Evolutionary conservation across 108 stramenopile species (phyloP), one percentile per base, ranked within the genome.

Genomic region (Fistulifera pelliculosa): DNA sequence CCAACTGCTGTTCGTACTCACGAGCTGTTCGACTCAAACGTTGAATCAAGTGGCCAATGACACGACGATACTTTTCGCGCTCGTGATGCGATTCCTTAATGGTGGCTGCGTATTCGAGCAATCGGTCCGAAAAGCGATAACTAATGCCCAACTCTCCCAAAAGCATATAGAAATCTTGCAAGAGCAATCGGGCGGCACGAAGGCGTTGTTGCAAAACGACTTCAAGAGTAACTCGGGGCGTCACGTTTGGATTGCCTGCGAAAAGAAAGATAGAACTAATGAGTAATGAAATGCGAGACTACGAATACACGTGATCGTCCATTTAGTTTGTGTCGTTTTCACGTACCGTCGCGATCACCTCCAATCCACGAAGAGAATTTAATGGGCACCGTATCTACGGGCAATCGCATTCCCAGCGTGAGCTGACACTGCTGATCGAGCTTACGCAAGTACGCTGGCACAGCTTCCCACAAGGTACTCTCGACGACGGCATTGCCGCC

Each of bases 301-400:
- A n/a, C n/a, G n/a, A n/a, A n/a, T n/a, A n/a, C n/a, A n/a, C n/a
- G n/a, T n/a, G n/a, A n/a, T n/a, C n/a, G n/a, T n/a, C n/a, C n/a
- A n/a, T n/a, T n/a, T n/a, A n/a, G n/a, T n/a, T n/a, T n/a, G n/a
- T n/a, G n/a, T n/a, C n/a, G n/a, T n/a, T 16, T 27, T 17, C 50
- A 27, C 50, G 23, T 27, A 27, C 50, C 31, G 71, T 94, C 95
- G 8, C 94, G 80, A 59, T 97, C 94, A 21, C 94, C 94, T 18
- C 93, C 94, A 69, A 97, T 97, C 96, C 96, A 97, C 7, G 87
- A 87, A 3, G 91, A 94, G 60, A 98, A 95, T 26, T 81, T 74
- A 50, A 98, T 77, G 3, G 97, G 97, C 3, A 83, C 72, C 2
- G 60, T 70, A 39, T 92, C 85, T 7, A 96, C 69, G 7, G 97